Percentiles rank a stretch among this genome's conserved stretches.
Conservation (phyloP, 345 rosid genomes). For the Carallia brachiata region DNA sequence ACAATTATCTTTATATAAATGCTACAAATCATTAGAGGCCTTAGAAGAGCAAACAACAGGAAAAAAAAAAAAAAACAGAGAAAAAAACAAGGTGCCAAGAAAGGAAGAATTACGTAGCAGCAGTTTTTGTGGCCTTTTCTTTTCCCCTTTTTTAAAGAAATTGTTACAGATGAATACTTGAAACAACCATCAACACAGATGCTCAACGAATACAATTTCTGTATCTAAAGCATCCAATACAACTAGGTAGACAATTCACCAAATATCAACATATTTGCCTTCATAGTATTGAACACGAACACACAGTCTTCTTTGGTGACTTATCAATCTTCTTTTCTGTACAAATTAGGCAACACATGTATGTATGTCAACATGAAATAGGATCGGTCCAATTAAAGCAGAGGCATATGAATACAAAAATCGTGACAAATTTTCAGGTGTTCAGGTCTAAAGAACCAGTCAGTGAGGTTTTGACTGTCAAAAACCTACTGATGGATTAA, state of each 20-base stretch:
- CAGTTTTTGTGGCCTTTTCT: neutral
- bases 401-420: neutral
- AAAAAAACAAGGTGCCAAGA: too few relatives aligned
- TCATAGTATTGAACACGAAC: constrained; percentile 84
- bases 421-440: neutral
- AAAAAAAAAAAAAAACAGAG: neutral
- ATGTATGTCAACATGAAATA: constrained; percentile 5
- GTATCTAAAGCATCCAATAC: constrained; percentile 38
- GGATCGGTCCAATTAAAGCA: neutral
- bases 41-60: neutral
- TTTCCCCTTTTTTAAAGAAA: constrained; percentile 12
- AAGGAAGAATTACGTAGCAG: constrained; percentile 11
- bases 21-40: constrained; percentile 21
- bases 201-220: constrained; percentile 27
- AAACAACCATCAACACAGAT: constrained; percentile 26
- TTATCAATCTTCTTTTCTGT: constrained; percentile 88
- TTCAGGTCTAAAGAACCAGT: neutral
- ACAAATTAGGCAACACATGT: constrained; percentile 20
- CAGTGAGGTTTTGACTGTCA: too few relatives aligned
- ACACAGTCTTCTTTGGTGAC: constrained; percentile 63
- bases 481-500: too few relatives aligned
- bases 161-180: constrained; percentile 24
- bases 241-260: constrained; percentile 14
- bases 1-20: constrained; percentile 12
- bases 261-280: constrained; percentile 27